Conservation (phyloP, 495 filamentous ascomycete species). For the Neurospora sp. region DNA sequence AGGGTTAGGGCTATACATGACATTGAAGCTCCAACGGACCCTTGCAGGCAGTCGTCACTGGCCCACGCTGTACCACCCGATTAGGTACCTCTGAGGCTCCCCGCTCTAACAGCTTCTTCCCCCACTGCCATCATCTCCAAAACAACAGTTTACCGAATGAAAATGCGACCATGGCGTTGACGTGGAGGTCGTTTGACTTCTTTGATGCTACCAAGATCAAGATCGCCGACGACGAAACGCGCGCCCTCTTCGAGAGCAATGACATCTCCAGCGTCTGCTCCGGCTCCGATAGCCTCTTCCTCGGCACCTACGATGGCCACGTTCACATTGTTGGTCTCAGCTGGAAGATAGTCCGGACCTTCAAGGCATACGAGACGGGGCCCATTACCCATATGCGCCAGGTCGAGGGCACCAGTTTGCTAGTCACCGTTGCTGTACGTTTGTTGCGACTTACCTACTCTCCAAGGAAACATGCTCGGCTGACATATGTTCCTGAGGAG, state of each 20-base stretch:
- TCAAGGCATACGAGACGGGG: conserved; percentile 68
- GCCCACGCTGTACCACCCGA: neutral
- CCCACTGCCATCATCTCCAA: neutral
- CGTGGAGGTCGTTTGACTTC: conserved; percentile 99
- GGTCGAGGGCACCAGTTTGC: conserved; percentile 72
- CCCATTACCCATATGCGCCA: conserved; percentile 94
- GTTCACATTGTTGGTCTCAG: conserved; percentile 76
- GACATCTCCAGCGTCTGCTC: conserved; percentile 56
- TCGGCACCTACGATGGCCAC: conserved; percentile 72
- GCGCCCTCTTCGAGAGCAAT: conserved; percentile 37
- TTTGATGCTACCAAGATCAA: conserved; percentile 86
- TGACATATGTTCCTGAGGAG: neutral
- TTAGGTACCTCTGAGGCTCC: neutral
- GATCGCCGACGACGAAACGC: conserved; percentile 57
- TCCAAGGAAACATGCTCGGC: neutral
- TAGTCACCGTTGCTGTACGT: conserved; percentile 66
- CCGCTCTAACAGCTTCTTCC: neutral
- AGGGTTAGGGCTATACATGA: conserved; percentile 4
- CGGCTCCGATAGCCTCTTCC: conserved; percentile 82
- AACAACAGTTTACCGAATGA: conserved; percentile 1
- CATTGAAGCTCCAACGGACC: conserved; percentile 1
- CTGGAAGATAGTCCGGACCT: conserved; percentile 80
- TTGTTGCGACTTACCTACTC: neutral
- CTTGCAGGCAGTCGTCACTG: conserved; percentile 3
- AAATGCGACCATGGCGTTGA: conserved; percentile 28